phyloP scores from a whole-genome alignment of 169 alveolate genomes.

The Plasmodium billcollinsi region DNA sequence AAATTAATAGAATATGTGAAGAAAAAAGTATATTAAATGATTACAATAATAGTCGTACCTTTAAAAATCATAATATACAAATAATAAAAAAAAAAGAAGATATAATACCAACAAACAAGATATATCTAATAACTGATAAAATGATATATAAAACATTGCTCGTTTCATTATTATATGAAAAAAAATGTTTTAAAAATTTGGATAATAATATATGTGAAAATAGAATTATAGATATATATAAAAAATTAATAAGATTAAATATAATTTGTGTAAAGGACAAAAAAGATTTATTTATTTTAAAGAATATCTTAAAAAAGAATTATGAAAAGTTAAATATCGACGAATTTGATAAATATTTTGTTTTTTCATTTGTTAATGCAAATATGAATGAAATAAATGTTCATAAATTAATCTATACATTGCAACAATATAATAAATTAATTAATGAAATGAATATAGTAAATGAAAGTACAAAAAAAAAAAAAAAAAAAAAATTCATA shows the following conservation, averaged over 20 bases:
- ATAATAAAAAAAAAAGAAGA: not conserved
- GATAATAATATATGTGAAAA: slow-evolving; percentile 9
- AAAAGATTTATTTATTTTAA: slow-evolving; percentile 22
- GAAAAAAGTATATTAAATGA: not conserved
- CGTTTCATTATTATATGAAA: slow-evolving; percentile 50
- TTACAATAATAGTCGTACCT: not conserved
- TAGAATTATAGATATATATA: slow-evolving; percentile 42
- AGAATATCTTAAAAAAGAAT: slow-evolving; percentile 43
- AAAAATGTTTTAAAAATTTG: slow-evolving; percentile 31
- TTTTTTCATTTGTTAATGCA: slow-evolving; percentile 63
- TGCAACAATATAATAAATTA: slow-evolving; percentile 39
- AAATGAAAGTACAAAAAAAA: slow-evolving; percentile 37
- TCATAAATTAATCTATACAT: slow-evolving; percentile 70
- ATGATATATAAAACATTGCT: slow-evolving; percentile 29
- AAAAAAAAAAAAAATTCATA: slow-evolving; percentile 22
- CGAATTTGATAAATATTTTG: slow-evolving; percentile 46
- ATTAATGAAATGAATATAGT: slow-evolving; percentile 5
- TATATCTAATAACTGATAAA: slow-evolving; percentile 23
- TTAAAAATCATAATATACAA: not conserved
- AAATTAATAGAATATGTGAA: not conserved
- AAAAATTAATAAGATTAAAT: slow-evolving; percentile 53
- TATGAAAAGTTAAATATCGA: slow-evolving; percentile 15
- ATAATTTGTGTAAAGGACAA: slow-evolving; percentile 34
- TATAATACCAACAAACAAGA: not conserved
- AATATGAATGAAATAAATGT: slow-evolving; percentile 67